Conservation (phyloP, 192 early-diverging fungal species). For the Entrophospora sp. region DNA sequence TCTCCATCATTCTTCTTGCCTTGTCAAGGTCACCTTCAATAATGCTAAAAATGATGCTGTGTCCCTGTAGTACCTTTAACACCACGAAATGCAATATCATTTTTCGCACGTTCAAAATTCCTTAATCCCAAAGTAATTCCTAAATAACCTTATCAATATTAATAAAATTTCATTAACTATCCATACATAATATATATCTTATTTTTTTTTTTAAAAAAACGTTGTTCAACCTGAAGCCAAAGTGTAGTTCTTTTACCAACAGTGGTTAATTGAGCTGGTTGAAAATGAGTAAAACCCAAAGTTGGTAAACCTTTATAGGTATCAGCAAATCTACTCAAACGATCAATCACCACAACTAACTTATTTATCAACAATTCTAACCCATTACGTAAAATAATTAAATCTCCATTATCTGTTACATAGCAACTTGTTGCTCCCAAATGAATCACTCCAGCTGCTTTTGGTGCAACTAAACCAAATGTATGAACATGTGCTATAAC, state of each 20-base stretch:
- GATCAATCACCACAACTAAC: constrained; percentile 74
- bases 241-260: constrained; percentile 95
- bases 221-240: constrained; percentile 66
- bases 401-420: constrained; percentile 98
- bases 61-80: constrained; percentile 99
- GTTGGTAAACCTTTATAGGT: constrained; percentile 81
- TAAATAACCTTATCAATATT: not conserved
- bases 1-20: no score
- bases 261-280: constrained; percentile 96
- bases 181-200: no score
- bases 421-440: constrained; percentile 97
- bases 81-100: constrained; percentile 88
- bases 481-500: constrained; percentile 99
- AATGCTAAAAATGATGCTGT: constrained; percentile 95
- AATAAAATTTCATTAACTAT: no score
- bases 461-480: constrained; percentile 76
- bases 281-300: constrained; percentile 98
- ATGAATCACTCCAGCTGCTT: constrained; percentile 92
- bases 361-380: constrained; percentile 88
- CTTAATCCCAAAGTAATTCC: constrained; percentile 94
- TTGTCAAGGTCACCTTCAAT: constrained; percentile 93
- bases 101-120: constrained; percentile 80
- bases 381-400: constrained; percentile 93
- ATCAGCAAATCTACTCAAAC: constrained; percentile 69
- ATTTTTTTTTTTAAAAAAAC: not conserved